Conservation (phyloP, 1,284 basidiomycete genomes). For the Melampsora americana region DNA sequence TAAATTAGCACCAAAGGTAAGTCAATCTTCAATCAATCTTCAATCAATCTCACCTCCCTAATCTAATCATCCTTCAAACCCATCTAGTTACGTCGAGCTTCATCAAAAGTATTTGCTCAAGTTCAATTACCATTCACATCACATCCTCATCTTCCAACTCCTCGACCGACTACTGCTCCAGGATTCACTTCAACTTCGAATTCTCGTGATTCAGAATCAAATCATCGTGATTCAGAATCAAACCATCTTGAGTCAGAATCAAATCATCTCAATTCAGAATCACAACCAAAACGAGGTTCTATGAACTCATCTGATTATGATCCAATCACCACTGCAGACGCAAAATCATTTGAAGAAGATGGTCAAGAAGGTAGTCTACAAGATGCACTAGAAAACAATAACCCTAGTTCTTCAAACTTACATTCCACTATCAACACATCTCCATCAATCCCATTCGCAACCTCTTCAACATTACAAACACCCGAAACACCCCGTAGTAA, state of each 20-base stretch:
- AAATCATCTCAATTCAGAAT: not conserved
- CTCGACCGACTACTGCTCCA: not conserved
- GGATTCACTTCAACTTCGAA: no score
- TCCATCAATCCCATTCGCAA: not conserved
- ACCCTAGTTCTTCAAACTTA: not conserved
- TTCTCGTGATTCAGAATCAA: no score
- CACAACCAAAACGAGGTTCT: not conserved
- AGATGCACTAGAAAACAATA: constrained; percentile 33
- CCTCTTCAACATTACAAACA: not conserved
- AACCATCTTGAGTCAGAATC: not conserved
- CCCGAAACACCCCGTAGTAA: not conserved
- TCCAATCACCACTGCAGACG: constrained; percentile 21
- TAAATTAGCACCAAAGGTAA: not conserved
- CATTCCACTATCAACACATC: not conserved
- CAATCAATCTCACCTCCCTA: not conserved
- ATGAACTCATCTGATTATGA: constrained; percentile 7
- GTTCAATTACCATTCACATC: constrained; percentile 8
- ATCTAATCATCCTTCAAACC: not conserved
- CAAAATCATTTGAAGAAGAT: constrained; percentile 36
- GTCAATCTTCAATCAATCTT: no score
- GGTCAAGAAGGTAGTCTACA: constrained; percentile 33
- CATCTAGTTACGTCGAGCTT: constrained; percentile 22
- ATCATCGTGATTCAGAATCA: no score
- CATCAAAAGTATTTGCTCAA: constrained; percentile 35
- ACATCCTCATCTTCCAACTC: not conserved